Conservation (phyloP, 352 stramenopile genomes). For the Poterioochromonas sp. region DNA sequence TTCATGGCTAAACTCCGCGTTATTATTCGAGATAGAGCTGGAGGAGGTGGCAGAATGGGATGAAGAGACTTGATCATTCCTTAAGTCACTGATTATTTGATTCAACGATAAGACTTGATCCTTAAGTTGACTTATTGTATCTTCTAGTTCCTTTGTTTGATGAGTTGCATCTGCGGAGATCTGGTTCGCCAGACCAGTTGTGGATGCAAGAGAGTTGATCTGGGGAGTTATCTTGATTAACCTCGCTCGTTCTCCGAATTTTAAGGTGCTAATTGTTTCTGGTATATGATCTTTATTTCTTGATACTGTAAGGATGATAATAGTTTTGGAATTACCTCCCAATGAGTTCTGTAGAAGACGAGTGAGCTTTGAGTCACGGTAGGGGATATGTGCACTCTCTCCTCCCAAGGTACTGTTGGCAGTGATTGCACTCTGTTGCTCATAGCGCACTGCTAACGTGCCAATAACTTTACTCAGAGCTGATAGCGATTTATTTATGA, state of each 20-base stretch:
- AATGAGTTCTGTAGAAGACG: conserved; percentile 15
- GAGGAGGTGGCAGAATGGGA: not conserved
- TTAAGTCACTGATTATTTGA: not conserved
- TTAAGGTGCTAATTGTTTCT: conserved; percentile 17
- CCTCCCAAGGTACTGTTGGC: not conserved
- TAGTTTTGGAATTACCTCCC: conserved; percentile 11
- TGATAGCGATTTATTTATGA: conserved; percentile 9
- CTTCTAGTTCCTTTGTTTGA: not conserved
- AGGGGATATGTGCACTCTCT: not conserved
- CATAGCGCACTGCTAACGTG: not conserved
- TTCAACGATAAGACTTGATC: not conserved
- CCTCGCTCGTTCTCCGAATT: conserved; percentile 3
- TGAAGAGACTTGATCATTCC: not conserved
- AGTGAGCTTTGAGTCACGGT: conserved; percentile 15
- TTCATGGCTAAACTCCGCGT: not conserved
- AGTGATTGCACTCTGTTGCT: not conserved
- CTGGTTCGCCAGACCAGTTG: not conserved
- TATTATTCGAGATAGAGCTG: not conserved
- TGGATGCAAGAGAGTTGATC: not conserved
- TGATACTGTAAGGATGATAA: conserved; percentile 3
- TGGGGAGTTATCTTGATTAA: not conserved
- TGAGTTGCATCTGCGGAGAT: too few relatives aligned
- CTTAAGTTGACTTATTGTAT: not conserved
- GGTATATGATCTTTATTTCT: not conserved
- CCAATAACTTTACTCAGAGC: conserved; percentile 9